Conservation (phyloP, 306 rosid species). For the Cucumis hystrix region DNA sequence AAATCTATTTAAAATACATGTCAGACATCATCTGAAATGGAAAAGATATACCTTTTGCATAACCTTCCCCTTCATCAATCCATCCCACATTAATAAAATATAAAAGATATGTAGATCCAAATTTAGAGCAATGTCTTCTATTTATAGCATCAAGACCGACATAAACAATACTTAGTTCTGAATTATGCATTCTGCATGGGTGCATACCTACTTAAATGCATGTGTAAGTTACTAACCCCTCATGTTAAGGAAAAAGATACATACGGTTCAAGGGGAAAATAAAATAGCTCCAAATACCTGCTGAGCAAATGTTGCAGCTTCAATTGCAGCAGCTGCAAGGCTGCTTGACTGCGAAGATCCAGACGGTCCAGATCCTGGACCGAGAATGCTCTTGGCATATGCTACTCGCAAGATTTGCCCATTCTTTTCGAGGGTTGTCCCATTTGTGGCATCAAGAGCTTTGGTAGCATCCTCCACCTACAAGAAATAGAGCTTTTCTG, state of each 20-base stretch:
- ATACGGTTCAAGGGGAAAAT: not conserved
- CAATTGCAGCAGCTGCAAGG: slow-evolving; percentile 97
- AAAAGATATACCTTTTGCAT: not conserved
- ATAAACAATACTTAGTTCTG: not conserved
- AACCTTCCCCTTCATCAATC: not conserved
- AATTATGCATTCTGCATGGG: not conserved
- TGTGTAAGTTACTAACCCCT: not conserved
- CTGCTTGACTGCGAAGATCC: slow-evolving; percentile 89
- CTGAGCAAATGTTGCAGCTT: slow-evolving; percentile 93
- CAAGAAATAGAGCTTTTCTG: slow-evolving; percentile 2
- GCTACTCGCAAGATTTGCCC: slow-evolving; percentile 94
- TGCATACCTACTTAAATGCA: not conserved
- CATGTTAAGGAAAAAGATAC: not conserved
- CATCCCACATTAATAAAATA: not conserved
- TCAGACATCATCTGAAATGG: not conserved
- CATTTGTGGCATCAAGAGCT: slow-evolving; percentile 88
- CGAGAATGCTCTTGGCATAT: slow-evolving; percentile 88
- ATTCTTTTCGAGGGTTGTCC: slow-evolving; percentile 78
- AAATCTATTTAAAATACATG: not conserved
- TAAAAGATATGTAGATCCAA: not conserved
- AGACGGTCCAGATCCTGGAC: slow-evolving; percentile 70
- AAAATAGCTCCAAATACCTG: slow-evolving; percentile 40
- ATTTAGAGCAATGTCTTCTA: not conserved
- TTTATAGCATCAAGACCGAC: not conserved
- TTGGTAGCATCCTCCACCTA: slow-evolving; percentile 94